These are phyloP conservation scores for Microcos paniculata DNA, from an alignment of 345 rosid species.

Conservation along the genomic window DNA sequence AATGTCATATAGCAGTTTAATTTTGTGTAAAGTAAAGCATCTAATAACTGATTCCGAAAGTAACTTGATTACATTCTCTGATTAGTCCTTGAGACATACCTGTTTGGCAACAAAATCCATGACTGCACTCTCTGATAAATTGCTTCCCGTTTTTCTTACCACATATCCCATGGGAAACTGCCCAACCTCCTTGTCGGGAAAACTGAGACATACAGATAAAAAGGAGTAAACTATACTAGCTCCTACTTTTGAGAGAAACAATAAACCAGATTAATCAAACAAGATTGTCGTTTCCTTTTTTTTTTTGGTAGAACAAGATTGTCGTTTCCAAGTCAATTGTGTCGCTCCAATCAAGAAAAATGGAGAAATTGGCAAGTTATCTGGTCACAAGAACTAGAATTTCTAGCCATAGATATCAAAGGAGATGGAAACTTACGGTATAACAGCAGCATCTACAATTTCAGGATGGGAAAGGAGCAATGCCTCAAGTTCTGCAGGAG, in stretches of 20 bases:
- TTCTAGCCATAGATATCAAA: background rate
- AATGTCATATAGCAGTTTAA: background rate
- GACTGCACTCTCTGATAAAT: constrained; percentile 41
- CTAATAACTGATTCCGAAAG: background rate
- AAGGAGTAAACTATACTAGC: background rate
- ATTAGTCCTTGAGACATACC: constrained; percentile 30
- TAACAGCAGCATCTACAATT: constrained; percentile 74
- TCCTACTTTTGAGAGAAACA: background rate
- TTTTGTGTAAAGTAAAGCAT: background rate
- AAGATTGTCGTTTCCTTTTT: no score
- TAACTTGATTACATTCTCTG: background rate
- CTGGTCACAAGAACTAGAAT: background rate
- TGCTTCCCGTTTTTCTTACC: constrained; percentile 58
- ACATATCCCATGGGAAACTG: constrained; percentile 86
- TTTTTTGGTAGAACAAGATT: no score
- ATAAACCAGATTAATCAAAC: background rate
- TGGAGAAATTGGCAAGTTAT: background rate
- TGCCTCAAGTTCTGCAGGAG: constrained; percentile 93
- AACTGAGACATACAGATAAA: constrained; percentile 36
- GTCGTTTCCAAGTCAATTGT: background rate
- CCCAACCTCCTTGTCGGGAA: constrained; percentile 80
- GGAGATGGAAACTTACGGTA: constrained; percentile 57
- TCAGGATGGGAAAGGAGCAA: constrained; percentile 70
- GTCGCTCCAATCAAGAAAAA: background rate
- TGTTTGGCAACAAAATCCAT: constrained; percentile 70